Conservation (phyloP, 106 monocot genomes). For the Dendrobium huoshanense region DNA sequence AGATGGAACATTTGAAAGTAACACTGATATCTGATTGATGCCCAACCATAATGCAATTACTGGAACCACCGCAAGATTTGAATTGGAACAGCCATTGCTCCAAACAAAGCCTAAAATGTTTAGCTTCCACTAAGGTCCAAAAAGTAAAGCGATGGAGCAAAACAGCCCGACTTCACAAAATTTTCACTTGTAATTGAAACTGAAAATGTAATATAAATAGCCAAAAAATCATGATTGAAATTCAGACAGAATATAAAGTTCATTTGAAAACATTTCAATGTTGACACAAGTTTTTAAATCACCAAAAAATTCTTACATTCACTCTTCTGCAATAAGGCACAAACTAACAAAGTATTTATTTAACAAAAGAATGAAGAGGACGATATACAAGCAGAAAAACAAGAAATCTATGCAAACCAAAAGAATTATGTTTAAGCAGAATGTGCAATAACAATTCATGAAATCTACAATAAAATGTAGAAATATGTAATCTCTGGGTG, state of each 20-base stretch:
- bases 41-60: not conserved
- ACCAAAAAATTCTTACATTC: not conserved
- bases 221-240: not conserved
- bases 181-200: not conserved
- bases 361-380: not conserved
- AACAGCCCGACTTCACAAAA: not conserved
- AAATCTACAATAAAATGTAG: no score
- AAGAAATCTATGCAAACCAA: not conserved
- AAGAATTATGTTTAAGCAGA: not conserved
- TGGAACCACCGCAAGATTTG: not conserved
- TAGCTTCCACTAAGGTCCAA: not conserved
- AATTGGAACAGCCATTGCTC: not conserved
- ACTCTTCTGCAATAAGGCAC: not conserved
- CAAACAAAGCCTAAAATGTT: not conserved
- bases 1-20: not conserved
- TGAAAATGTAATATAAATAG: not conserved
- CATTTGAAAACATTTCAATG: not conserved
- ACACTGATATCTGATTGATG: not conserved
- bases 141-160: not conserved
- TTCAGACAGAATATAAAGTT: not conserved
- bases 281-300: not conserved
- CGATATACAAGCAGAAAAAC: not conserved
- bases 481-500: no score
- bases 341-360: not conserved
- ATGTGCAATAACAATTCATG: no score